Percentiles rank a stretch among this genome's conserved stretches.
phyloP scores from a whole-genome alignment of 495 filamentous ascomycete species.

The Lophium mytilinum region DNA sequence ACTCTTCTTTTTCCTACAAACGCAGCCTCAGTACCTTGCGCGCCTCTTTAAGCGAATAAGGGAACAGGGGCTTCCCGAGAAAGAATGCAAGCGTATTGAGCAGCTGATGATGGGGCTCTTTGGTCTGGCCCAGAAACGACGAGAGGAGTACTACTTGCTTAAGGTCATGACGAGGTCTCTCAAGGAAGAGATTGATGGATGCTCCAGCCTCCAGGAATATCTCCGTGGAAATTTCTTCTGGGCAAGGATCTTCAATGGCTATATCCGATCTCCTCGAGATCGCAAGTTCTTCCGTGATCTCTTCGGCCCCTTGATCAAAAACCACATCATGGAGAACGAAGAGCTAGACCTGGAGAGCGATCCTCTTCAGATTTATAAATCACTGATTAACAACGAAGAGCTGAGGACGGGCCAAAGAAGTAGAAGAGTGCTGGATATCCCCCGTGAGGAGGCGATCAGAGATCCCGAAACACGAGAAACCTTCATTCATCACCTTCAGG shows the following conservation, averaged over 20 bases:
- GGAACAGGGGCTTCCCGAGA: slow-evolving; percentile 79
- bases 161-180: slow-evolving; percentile 78
- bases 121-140: slow-evolving; percentile 90
- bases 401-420: slow-evolving; percentile 82
- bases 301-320: slow-evolving; percentile 70
- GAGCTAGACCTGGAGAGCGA: slow-evolving; percentile 92
- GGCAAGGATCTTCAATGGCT: slow-evolving; percentile 74
- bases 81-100: slow-evolving; percentile 84
- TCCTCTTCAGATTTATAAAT: slow-evolving; percentile 93
- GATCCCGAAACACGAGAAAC: slow-evolving; percentile 84
- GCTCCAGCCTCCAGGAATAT: slow-evolving; percentile 70
- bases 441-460: slow-evolving; percentile 84
- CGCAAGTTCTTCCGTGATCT: slow-evolving; percentile 85
- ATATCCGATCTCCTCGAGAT: slow-evolving; percentile 85
- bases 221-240: slow-evolving; percentile 88
- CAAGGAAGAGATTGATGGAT: slow-evolving; percentile 76
- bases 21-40: slow-evolving; percentile 89
- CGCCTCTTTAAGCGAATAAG: slow-evolving; percentile 76
- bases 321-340: slow-evolving; percentile 85
- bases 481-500: slow-evolving; percentile 88
- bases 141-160: slow-evolving; percentile 94
- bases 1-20: slow-evolving; percentile 95
- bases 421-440: slow-evolving; percentile 66
- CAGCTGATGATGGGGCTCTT: slow-evolving; percentile 95
- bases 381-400: slow-evolving; percentile 92